Base-by-base conservation (phyloP, 2,329 filamentous ascomycete genomes). In the Talaromyces sp. region DNA sequence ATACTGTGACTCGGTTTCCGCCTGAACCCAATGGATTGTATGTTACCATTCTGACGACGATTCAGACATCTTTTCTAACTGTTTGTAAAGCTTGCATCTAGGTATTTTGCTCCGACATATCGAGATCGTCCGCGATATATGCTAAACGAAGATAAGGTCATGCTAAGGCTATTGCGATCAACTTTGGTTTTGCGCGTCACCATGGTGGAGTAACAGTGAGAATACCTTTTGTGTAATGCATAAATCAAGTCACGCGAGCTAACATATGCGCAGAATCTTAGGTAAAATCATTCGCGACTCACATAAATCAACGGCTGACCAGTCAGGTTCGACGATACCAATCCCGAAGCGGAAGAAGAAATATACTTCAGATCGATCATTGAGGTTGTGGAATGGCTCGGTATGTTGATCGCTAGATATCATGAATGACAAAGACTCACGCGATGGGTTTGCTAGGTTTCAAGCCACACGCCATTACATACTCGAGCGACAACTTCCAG, bases 91-190 rank as follows among this genome's bases (percentile, higher is more conserved):
- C 45, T 45, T 65, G 57, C 63, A 65, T 57, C 27, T 65, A 65
- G 63, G 57, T 65, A 65, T 39, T 16, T 35, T 27, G 5, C 27
- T 33, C 22, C 39, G 8, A 45, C 19, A 13, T 33, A 9, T n/a
- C 11, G 13, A 22, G 31, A 22, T 35, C 24, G 13, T 41, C 3
- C 19, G 6, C 24, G 6, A 8, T 8, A 10, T 22, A 16, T 31
- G 31, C 57, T 61, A 48, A 54, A 14, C 1, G 6, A 5, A 27
- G 13, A 41, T 13, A 47, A 65, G 94, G 94, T n/a, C 95, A 98
- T 75, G 91, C 90, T 68, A 98, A 98, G 81, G 94, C 95, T 24
- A 97, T 98, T 76, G 90, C 92, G 0, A 88, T 98, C 77, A 97
- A 98, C 79, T 98, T 98, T 79, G 94, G 94, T 4, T 98, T 97